These are phyloP conservation scores for Ophiostoma himal-ulmi DNA, from an alignment of 2,329 filamentous ascomycete species.

Conservation along the genomic window DNA sequence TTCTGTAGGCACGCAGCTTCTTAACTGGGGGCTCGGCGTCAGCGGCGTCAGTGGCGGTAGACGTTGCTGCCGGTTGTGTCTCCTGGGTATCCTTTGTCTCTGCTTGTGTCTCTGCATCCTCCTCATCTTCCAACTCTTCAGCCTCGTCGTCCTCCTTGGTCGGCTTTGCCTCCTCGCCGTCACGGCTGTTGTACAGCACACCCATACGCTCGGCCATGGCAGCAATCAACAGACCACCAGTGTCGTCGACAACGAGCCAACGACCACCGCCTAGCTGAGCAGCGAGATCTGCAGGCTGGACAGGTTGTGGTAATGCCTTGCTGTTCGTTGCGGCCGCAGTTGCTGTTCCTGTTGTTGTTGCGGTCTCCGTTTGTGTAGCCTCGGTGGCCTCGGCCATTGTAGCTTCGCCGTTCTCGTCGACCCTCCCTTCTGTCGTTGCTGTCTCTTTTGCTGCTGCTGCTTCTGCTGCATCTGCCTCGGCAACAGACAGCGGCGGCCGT, in stretches of 20 bases:
- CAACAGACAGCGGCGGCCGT: constrained; percentile 2
- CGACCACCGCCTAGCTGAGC: constrained; percentile 37
- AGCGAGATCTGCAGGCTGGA: neutral
- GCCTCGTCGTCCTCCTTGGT: neutral
- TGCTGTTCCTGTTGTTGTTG: constrained; percentile 28
- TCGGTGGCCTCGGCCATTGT: neutral
- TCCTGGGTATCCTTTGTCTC: neutral
- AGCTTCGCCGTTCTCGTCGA: neutral
- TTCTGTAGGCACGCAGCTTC: constrained; percentile 21
- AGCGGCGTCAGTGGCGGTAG: neutral
- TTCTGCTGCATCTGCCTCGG: constrained; percentile 28
- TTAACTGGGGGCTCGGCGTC: neutral
- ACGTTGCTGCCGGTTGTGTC: constrained; percentile 7
- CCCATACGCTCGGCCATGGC: constrained; percentile 86
- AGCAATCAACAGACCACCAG: constrained; percentile 73
- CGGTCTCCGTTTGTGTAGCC: constrained; percentile 21
- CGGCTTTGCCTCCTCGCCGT: neutral
- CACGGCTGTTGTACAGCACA: constrained; percentile 52
- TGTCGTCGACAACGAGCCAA: constrained; percentile 83
- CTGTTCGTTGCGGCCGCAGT: constrained; percentile 14
- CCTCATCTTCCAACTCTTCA: neutral
- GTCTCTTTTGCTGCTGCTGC: constrained; percentile 28
- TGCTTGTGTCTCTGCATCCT: neutral
- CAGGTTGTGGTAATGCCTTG: neutral
- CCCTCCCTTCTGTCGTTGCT: neutral